phyloP scores from a whole-genome alignment of 345 rosid species.

The Eucalyptus sp. region DNA sequence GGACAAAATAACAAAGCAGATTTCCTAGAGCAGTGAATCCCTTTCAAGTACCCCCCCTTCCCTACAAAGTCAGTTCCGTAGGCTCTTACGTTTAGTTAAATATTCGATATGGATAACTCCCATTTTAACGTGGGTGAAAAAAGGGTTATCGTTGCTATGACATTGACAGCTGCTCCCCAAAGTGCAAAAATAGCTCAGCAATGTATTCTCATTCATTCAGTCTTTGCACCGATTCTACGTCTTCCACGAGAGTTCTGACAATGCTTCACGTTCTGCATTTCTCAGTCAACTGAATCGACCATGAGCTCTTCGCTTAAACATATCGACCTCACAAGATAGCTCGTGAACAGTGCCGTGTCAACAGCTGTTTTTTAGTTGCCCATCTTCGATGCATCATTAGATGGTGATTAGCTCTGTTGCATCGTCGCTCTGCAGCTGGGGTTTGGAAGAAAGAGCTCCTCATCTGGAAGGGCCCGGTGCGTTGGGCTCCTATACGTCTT shows the following conservation, averaged over 20 bases:
- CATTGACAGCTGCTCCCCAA: background rate
- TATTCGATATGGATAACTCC: background rate
- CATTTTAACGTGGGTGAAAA: background rate
- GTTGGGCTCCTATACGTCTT: background rate
- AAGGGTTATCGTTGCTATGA: background rate
- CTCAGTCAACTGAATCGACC: background rate
- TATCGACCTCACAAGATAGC: background rate
- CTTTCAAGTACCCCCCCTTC: background rate
- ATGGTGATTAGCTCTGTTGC: background rate
- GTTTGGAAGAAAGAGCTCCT: background rate
- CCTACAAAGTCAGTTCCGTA: background rate
- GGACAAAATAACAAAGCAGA: background rate
- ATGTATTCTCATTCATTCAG: background rate
- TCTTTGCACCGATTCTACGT: background rate
- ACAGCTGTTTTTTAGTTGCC: background rate
- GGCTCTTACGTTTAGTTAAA: background rate
- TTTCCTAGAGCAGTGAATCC: background rate
- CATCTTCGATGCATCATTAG: background rate
- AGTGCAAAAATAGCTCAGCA: background rate
- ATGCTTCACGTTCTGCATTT: background rate
- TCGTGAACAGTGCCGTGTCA: background rate
- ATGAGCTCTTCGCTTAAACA: background rate
- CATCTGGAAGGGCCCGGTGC: background rate
- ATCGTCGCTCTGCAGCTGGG: background rate
- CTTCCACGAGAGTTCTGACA: background rate